Evolutionary conservation across 2,329 filamentous ascomycete genomes (phyloP).

Genomic region (Pyrenophora graminea): DNA sequence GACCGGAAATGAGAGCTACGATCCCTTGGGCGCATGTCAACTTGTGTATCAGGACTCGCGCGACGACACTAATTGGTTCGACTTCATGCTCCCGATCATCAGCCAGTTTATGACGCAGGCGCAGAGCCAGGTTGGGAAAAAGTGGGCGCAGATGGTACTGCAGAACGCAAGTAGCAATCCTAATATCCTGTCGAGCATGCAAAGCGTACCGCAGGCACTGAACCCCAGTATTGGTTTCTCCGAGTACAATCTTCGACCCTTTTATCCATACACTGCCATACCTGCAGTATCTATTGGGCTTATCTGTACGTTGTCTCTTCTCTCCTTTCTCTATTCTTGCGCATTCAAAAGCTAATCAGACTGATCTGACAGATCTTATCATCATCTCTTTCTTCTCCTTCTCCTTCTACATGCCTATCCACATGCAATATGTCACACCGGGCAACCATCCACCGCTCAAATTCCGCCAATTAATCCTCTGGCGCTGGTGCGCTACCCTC

Average conservation of each 20-base stretch:
- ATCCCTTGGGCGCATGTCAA: conserved; percentile 63
- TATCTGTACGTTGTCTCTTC: conserved; percentile 51
- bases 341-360: background rate
- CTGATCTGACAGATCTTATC: conserved; percentile 54
- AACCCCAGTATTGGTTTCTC: conserved; percentile 62
- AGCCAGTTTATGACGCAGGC: conserved; percentile 54
- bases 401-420: conserved; percentile 66
- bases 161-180: conserved; percentile 50
- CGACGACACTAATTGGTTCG: conserved; percentile 59
- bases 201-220: conserved; percentile 57
- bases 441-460: conserved; percentile 62
- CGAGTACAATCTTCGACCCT: conserved; percentile 63
- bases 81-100: conserved; percentile 60
- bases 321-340: background rate
- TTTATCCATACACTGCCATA: conserved; percentile 58
- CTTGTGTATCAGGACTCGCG: conserved; percentile 60
- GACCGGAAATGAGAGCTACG: conserved; percentile 62
- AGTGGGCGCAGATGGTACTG: conserved; percentile 50
- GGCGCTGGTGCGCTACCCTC: conserved; percentile 62
- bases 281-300: conserved; percentile 66
- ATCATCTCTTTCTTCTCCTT: conserved; percentile 71
- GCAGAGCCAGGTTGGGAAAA: conserved; percentile 53
- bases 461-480: conserved; percentile 62
- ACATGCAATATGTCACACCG: conserved; percentile 61
- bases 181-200: conserved; percentile 50